Conservation (phyloP, 2,329 filamentous ascomycete genomes). For the Thielaviopsis euricoi region DNA sequence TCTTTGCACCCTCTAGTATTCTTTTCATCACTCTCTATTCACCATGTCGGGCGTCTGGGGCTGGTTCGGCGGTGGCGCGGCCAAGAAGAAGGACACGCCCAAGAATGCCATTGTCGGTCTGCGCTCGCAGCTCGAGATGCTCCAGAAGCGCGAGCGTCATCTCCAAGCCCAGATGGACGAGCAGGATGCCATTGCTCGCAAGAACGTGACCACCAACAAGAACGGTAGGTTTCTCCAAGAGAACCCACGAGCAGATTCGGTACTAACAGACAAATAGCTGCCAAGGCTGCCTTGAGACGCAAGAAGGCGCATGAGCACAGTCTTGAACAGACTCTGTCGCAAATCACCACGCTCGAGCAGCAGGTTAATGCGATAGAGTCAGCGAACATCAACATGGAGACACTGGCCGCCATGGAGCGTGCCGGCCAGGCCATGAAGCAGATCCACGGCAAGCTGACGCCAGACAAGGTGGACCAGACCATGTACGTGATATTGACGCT, state of each 20-base stretch:
- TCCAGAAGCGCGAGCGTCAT: slow-evolving; percentile 90
- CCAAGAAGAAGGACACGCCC: slow-evolving; percentile 79
- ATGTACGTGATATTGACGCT: slow-evolving; percentile 48
- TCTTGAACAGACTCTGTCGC: slow-evolving; percentile 74
- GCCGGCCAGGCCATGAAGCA: slow-evolving; percentile 80
- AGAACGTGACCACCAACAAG: slow-evolving; percentile 81
- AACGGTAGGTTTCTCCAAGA: slow-evolving; percentile 44
- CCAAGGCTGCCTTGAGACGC: slow-evolving; percentile 74
- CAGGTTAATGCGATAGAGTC: slow-evolving; percentile 96
- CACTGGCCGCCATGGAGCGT: slow-evolving; percentile 81
- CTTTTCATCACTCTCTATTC: background rate
- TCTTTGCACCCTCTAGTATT: background rate
- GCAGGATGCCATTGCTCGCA: slow-evolving; percentile 74
- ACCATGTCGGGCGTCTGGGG: slow-evolving; percentile 35
- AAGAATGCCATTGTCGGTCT: slow-evolving; percentile 92
- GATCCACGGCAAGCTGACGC: slow-evolving; percentile 79
- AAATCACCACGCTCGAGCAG: slow-evolving; percentile 84
- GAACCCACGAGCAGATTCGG: slow-evolving; percentile 7
- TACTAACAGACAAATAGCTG: slow-evolving; percentile 39
- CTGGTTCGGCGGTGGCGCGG: slow-evolving; percentile 78
- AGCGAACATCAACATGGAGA: slow-evolving; percentile 97
- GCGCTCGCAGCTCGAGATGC: slow-evolving; percentile 84
- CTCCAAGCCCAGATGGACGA: slow-evolving; percentile 84
- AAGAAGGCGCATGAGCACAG: slow-evolving; percentile 92
- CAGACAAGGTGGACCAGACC: slow-evolving; percentile 86